Conservation (phyloP, 75 land plant species). For the Cupressus sempervirens region DNA sequence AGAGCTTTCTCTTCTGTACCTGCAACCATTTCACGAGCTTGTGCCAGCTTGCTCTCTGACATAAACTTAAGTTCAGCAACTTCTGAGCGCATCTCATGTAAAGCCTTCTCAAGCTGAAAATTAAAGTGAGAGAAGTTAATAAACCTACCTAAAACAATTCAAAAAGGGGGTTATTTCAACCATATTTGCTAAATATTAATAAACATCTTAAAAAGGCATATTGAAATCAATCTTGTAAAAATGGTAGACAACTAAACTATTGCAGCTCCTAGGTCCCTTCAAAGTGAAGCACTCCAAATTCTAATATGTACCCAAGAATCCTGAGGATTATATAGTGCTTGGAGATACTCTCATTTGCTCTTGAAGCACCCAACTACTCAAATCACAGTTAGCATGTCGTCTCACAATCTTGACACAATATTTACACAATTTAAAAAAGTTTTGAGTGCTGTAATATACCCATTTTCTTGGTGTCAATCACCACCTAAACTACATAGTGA, state of each 20-base stretch:
- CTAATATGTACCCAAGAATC: not conserved
- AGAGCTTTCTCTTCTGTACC: slow-evolving; percentile 67
- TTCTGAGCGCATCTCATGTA: slow-evolving; percentile 71
- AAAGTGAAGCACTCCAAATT: not conserved
- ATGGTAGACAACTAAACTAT: not conserved
- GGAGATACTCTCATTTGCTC: not conserved
- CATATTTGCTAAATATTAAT: not conserved
- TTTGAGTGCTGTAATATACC: not conserved
- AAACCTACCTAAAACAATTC: not conserved
- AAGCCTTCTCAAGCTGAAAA: slow-evolving; percentile 87
- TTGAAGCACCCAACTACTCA: not conserved
- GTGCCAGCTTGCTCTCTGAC: slow-evolving; percentile 71
- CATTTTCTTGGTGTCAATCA: not conserved
- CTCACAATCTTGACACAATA: not conserved
- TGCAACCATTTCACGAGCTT: slow-evolving; percentile 66
- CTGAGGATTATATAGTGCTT: not conserved
- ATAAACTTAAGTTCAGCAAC: slow-evolving; percentile 60
- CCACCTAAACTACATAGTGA: no score
- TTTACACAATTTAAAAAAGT: not conserved
- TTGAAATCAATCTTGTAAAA: not conserved
- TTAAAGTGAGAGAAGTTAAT: not conserved
- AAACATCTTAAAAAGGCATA: not conserved
- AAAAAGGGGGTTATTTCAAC: not conserved
- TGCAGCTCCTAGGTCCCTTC: not conserved
- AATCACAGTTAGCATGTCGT: not conserved